Conservation (phyloP, 2,329 filamentous ascomycete genomes). For the Xylaria sp. region DNA sequence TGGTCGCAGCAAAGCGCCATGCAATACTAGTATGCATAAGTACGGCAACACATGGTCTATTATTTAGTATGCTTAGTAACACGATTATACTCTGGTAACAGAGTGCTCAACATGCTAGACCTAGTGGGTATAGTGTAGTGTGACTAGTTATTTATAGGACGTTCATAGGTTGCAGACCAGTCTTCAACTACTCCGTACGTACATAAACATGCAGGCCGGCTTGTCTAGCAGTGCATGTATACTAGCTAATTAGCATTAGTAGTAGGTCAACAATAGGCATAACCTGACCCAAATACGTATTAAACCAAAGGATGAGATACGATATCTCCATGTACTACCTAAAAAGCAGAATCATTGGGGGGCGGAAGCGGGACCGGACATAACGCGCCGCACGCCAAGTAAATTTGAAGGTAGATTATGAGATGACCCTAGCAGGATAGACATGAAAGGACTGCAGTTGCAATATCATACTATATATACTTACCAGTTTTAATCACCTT, state of each 20-base stretch:
- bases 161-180: constrained; percentile 12
- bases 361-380: background rate
- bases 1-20: constrained; percentile 6
- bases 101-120: constrained; percentile 1
- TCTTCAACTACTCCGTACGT: background rate
- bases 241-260: background rate
- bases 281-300: background rate
- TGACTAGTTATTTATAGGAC: constrained; percentile 33
- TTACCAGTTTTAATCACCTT: too few species aligned
- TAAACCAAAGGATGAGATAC: background rate
- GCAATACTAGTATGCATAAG: background rate
- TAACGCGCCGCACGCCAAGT: background rate
- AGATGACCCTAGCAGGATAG: background rate
- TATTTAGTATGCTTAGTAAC: background rate
- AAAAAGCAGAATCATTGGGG: constrained; percentile 3
- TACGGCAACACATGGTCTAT: background rate
- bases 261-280: background rate
- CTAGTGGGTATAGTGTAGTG: constrained; percentile 4
- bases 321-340: background rate
- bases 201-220: background rate
- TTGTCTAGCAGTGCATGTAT: background rate
- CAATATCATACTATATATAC: too few species aligned
- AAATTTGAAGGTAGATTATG: background rate
- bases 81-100: background rate
- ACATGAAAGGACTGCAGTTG: background rate